phyloP scores from a whole-genome alignment of 805 yeast species.

The Cyberlindnera meyerae region DNA sequence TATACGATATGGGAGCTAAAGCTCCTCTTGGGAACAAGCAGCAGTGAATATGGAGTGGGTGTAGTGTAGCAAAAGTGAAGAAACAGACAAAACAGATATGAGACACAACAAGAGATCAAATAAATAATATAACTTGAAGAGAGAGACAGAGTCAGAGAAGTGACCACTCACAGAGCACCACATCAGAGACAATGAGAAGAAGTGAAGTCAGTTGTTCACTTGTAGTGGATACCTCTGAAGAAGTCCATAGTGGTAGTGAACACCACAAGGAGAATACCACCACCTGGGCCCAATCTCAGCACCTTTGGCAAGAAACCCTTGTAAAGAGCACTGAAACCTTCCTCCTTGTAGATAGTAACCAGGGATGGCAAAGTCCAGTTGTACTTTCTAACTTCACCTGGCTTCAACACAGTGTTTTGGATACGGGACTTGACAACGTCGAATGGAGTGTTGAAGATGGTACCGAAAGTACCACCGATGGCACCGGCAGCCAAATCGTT shows the following conservation, averaged over 20 bases:
- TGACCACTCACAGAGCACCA: no score
- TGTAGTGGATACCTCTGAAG: slow-evolving; percentile 49
- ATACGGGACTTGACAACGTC: slow-evolving; percentile 97
- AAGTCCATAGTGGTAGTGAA: slow-evolving; percentile 93
- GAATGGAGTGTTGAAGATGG: slow-evolving; percentile 91
- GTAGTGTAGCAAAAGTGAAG: no score
- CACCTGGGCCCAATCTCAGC: slow-evolving; percentile 97
- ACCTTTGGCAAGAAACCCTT: slow-evolving; percentile 98
- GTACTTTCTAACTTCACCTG: slow-evolving; percentile 81
- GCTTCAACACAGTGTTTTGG: slow-evolving; percentile 61
- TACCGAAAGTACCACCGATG: slow-evolving; percentile 96
- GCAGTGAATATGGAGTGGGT: no score
- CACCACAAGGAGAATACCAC: slow-evolving; percentile 96
- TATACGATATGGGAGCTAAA: no score
- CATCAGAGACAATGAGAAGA: no score
- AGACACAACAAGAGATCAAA: no score
- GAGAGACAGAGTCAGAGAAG: no score
- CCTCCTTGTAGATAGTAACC: slow-evolving; percentile 72
- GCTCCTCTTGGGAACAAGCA: no score
- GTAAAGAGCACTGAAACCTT: slow-evolving; percentile 86
- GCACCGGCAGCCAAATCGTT: slow-evolving; percentile 91
- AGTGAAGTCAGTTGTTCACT: no score
- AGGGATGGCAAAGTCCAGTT: slow-evolving; percentile 89
- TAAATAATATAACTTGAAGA: no score
- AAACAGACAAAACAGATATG: no score